Percentiles rank a stretch among this genome's conserved stretches.
phyloP scores from a whole-genome alignment of 345 rosid genomes.

The Iberis pinnata region DNA sequence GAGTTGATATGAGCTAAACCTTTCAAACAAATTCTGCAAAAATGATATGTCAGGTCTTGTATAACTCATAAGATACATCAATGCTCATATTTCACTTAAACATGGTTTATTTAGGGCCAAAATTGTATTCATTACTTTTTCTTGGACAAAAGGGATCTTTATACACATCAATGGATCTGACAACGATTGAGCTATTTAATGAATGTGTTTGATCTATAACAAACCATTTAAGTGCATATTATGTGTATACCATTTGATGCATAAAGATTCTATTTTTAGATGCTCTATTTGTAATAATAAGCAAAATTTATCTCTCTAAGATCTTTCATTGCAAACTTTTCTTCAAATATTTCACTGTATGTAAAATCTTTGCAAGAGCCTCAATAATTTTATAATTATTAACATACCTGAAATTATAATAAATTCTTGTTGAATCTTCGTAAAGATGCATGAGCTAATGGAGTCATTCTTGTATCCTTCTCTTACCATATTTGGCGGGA shows the following conservation, averaged over 20 bases:
- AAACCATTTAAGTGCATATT: not conserved
- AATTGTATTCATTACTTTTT: not conserved
- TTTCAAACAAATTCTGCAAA: too few species aligned
- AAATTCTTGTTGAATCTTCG: too few species aligned
- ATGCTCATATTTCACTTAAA: too few species aligned
- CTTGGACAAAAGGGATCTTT: not conserved
- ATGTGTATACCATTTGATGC: not conserved
- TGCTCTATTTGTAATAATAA: not conserved
- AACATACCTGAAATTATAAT: not conserved
- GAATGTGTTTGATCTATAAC: not conserved
- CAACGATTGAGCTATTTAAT: not conserved
- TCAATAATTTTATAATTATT: not conserved
- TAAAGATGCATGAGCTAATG: not conserved
- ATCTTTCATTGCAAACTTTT: not conserved
- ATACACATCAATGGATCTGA: not conserved
- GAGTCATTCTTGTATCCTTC: not conserved
- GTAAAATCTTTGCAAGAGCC: not conserved
- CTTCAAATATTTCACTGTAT: not conserved
- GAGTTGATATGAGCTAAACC: too few species aligned
- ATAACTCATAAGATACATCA: too few species aligned
- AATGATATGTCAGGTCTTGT: too few species aligned
- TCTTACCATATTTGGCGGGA: too few species aligned
- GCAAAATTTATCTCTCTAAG: not conserved
- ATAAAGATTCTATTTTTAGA: not conserved
- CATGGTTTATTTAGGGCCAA: not conserved